These are phyloP conservation scores for Cephalotrichum gorgonifer DNA, from an alignment of 2,329 filamentous ascomycete genomes.

Conservation along the genomic window DNA sequence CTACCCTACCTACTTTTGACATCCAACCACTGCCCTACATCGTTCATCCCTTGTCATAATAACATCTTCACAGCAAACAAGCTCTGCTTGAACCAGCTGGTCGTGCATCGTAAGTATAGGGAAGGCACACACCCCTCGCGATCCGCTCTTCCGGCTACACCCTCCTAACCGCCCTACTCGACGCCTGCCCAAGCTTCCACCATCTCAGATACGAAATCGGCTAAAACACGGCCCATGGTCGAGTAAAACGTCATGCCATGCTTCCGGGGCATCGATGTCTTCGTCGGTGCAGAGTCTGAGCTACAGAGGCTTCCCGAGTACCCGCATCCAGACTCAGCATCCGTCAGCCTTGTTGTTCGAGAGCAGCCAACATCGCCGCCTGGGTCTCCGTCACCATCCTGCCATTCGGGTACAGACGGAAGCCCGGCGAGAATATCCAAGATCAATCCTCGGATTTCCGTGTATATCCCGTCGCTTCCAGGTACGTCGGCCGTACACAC, in stretches of 20 bases:
- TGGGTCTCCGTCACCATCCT: neutral
- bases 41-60: no score
- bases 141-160: no score
- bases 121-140: no score
- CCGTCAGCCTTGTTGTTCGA: slow-evolving; percentile 21
- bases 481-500: slow-evolving; percentile 22
- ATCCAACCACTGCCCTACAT: no score
- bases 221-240: neutral
- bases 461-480: slow-evolving; percentile 45
- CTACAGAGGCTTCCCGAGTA: slow-evolving; percentile 37
- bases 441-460: slow-evolving; percentile 32
- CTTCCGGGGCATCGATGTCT: slow-evolving; percentile 37
- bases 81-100: no score
- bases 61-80: no score
- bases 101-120: no score
- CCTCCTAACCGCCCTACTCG: no score
- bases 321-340: slow-evolving; percentile 41
- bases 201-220: neutral
- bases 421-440: slow-evolving; percentile 16
- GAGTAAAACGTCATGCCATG: slow-evolving; percentile 28
- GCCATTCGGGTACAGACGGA: slow-evolving; percentile 2
- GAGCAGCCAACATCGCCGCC: neutral
- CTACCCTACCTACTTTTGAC: no score
- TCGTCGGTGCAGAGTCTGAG: slow-evolving; percentile 25
- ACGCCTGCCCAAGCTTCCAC: neutral